These are phyloP conservation scores for Diaporthe citriasiana DNA, from an alignment of 2,329 filamentous ascomycete species.

Conservation along the genomic window DNA sequence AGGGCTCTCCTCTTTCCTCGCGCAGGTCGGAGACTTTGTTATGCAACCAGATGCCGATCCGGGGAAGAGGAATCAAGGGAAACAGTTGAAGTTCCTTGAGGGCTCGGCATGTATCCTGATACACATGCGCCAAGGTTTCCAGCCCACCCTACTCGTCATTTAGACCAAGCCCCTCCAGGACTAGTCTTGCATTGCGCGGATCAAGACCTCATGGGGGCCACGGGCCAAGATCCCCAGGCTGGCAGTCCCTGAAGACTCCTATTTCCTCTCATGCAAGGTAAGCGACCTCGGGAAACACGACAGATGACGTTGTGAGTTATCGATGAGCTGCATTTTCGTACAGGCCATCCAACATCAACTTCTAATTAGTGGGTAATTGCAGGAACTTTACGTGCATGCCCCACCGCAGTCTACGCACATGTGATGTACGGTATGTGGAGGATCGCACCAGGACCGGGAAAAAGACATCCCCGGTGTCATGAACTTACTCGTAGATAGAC, in stretches of 20 bases:
- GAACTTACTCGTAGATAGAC: not conserved
- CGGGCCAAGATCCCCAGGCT: not conserved
- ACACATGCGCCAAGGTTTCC: slow-evolving; percentile 1
- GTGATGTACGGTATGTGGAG: not conserved
- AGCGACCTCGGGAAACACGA: not conserved
- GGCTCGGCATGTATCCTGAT: slow-evolving; percentile 1
- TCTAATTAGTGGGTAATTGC: not conserved
- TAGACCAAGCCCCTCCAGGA: not conserved
- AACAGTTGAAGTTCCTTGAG: slow-evolving; percentile 1
- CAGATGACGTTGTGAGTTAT: not conserved
- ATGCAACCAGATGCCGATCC: not conserved
- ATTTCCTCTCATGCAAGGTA: slow-evolving; percentile 5
- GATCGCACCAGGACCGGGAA: not conserved
- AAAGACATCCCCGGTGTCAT: not conserved
- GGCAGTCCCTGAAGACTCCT: not conserved
- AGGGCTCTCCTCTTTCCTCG: not conserved
- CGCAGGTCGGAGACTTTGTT: slow-evolving; percentile 5
- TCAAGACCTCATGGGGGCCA: not conserved
- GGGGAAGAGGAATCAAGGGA: slow-evolving; percentile 2
- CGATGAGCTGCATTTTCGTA: not conserved
- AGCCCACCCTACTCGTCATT: not conserved
- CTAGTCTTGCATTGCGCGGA: slow-evolving; percentile 8
- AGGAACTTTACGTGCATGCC: not conserved
- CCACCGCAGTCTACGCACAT: not conserved
- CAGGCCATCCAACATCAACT: not conserved